Evolutionary conservation across 2,329 filamentous ascomycete genomes (phyloP).

Genomic region (Leptographium flavum): DNA sequence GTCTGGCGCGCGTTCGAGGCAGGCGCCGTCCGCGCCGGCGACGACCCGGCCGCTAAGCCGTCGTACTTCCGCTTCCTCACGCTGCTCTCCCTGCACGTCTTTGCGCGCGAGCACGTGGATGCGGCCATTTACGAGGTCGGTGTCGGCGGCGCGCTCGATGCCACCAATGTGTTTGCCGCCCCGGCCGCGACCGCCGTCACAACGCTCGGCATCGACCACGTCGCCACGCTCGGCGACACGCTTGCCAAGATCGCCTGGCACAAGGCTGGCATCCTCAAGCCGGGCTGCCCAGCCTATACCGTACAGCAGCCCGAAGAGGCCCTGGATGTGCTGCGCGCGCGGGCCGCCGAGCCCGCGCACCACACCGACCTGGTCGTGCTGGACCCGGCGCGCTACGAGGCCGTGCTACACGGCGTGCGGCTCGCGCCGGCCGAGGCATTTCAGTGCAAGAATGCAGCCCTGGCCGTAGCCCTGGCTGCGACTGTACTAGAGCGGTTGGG

Average conservation of each 20-base stretch:
- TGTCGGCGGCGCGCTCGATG: constrained; percentile 53
- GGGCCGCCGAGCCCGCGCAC: constrained; percentile 39
- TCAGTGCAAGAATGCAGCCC: constrained; percentile 13
- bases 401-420: constrained; percentile 4
- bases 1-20: constrained; percentile 39
- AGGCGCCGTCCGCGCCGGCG: constrained; percentile 14
- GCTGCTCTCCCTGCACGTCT: constrained; percentile 53
- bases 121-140: constrained; percentile 52
- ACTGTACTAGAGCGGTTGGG: constrained; percentile 30
- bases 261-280: constrained; percentile 57
- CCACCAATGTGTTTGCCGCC: constrained; percentile 47
- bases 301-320: constrained; percentile 32
- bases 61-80: constrained; percentile 49
- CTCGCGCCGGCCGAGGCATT: constrained; percentile 10
- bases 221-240: constrained; percentile 45
- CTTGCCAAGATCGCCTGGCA: constrained; percentile 58
- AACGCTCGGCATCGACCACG: constrained; percentile 56
- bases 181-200: constrained; percentile 48
- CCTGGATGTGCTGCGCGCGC: constrained; percentile 30
- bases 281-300: constrained; percentile 45
- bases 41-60: constrained; percentile 26
- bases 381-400: constrained; percentile 5
- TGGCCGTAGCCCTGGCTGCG: constrained; percentile 21
- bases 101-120: constrained; percentile 47
- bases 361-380: constrained; percentile 14